A percentile compares a stretch with the other conserved stretches of the same genome.
Evolutionary conservation across 352 stramenopile species (phyloP).

Genomic region (Blastocystis sp.): DNA sequence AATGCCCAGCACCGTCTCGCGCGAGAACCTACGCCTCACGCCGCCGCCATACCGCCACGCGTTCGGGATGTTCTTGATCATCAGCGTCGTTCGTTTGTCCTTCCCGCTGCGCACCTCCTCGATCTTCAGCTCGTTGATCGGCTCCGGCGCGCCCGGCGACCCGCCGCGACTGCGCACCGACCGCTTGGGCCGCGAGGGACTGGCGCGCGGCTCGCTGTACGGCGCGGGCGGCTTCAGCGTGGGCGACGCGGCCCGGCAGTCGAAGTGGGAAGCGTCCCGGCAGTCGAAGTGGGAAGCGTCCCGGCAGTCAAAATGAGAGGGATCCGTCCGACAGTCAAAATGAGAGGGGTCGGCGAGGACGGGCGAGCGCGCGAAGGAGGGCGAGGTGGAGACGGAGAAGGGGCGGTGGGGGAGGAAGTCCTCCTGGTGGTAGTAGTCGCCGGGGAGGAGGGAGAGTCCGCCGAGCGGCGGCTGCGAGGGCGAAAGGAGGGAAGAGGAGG

Average conservation of each 20-base stretch:
- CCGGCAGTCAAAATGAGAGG: background rate
- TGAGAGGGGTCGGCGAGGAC: background rate
- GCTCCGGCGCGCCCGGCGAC: conserved; percentile 6
- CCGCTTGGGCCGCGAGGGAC: background rate
- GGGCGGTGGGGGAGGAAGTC: background rate
- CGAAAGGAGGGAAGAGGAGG: background rate
- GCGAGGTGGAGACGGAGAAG: background rate
- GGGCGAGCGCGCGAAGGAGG: background rate
- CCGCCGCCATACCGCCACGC: conserved; percentile 85
- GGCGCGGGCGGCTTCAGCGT: background rate
- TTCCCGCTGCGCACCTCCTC: conserved; percentile 75
- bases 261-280: too few species aligned
- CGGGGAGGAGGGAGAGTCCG: background rate
- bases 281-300: too few species aligned
- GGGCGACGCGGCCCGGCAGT: too few species aligned
- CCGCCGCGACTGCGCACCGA: background rate
- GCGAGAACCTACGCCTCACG: conserved; percentile 74
- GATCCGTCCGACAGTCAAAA: background rate
- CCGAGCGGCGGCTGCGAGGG: background rate
- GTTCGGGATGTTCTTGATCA: conserved; percentile 99
- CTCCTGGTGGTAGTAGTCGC: background rate
- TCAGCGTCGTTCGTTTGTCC: conserved; percentile 94
- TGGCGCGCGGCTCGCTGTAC: background rate
- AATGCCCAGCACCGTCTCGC: conserved; percentile 95
- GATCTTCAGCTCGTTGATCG: conserved; percentile 7